Evolutionary conservation across 2,329 filamentous ascomycete genomes (phyloP).

Genomic region (Rosellinia necatrix): DNA sequence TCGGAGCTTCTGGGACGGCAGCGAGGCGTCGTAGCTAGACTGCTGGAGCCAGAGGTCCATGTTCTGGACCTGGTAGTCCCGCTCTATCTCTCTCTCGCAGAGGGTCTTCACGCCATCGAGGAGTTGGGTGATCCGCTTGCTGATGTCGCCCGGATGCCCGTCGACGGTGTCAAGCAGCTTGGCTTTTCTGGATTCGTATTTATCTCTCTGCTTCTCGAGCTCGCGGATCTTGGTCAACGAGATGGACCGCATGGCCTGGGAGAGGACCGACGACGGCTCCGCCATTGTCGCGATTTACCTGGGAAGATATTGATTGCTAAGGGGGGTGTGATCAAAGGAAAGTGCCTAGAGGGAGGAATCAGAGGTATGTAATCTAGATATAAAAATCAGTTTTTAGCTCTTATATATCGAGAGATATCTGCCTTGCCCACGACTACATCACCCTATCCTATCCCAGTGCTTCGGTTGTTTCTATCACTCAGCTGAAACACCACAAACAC

Average conservation of each 20-base stretch:
- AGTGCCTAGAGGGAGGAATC: not conserved
- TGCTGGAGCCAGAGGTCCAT: conserved; percentile 44
- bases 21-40: conserved; percentile 44
- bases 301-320: not conserved
- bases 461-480: not conserved
- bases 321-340: not conserved
- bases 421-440: too few species aligned
- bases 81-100: conserved; percentile 6
- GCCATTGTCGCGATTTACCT: conserved; percentile 14
- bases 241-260: conserved; percentile 39
- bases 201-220: conserved; percentile 37
- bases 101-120: conserved; percentile 19
- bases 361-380: too few species aligned
- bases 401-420: too few species aligned
- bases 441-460: too few species aligned
- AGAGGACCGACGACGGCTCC: conserved; percentile 29
- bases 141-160: conserved; percentile 14
- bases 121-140: conserved; percentile 20
- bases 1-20: conserved; percentile 40
- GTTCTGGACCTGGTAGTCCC: conserved; percentile 32
- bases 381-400: not conserved
- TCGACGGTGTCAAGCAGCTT: conserved; percentile 16
- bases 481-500: conserved; percentile 5
- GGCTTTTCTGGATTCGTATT: conserved; percentile 27
- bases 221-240: conserved; percentile 40